These are phyloP conservation scores for Lentinula edodes DNA, from an alignment of 768 basidiomycete genomes.

Conservation along the genomic window DNA sequence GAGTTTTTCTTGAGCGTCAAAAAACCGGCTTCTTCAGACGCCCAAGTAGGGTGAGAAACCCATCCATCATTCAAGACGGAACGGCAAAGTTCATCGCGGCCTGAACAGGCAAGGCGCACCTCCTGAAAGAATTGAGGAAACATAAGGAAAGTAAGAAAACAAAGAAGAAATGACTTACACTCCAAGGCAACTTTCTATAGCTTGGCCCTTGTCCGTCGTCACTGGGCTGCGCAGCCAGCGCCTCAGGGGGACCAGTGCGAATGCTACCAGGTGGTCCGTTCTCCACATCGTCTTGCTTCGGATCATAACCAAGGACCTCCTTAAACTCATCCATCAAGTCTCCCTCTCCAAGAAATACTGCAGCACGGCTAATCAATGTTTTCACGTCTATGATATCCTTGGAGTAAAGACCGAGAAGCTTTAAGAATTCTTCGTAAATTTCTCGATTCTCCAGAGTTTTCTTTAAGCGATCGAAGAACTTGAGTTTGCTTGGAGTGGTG, in stretches of 20 bases:
- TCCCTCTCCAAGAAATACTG: conserved; percentile 75
- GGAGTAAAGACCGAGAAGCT: conserved; percentile 85
- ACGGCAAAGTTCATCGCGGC: conserved; percentile 89
- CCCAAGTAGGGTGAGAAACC: conserved; percentile 99
- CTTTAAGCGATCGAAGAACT: conserved; percentile 94
- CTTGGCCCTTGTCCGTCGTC: conserved; percentile 90
- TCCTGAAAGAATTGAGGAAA: conserved; percentile 47
- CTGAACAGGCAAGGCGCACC: conserved; percentile 85
- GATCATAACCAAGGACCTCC: conserved; percentile 78
- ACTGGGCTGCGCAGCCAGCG: conserved; percentile 70
- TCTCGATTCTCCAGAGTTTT: conserved; percentile 69
- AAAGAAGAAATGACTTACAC: conserved; percentile 48
- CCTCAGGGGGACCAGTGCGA: conserved; percentile 69
- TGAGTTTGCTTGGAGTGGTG: conserved; percentile 61
- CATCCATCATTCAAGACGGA: conserved; percentile 96
- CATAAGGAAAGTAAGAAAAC: neutral
- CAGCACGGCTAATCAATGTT: conserved; percentile 76
- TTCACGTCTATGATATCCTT: conserved; percentile 87
- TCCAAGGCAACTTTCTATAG: conserved; percentile 84
- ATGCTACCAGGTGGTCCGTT: conserved; percentile 76
- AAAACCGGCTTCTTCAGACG: conserved; percentile 93
- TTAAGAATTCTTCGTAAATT: conserved; percentile 90
- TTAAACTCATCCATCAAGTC: conserved; percentile 83
- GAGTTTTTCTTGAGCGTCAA: conserved; percentile 94
- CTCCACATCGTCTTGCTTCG: conserved; percentile 51